Evolutionary conservation across 768 basidiomycete species (phyloP).

Genomic region (Kondoa subrosea): DNA sequence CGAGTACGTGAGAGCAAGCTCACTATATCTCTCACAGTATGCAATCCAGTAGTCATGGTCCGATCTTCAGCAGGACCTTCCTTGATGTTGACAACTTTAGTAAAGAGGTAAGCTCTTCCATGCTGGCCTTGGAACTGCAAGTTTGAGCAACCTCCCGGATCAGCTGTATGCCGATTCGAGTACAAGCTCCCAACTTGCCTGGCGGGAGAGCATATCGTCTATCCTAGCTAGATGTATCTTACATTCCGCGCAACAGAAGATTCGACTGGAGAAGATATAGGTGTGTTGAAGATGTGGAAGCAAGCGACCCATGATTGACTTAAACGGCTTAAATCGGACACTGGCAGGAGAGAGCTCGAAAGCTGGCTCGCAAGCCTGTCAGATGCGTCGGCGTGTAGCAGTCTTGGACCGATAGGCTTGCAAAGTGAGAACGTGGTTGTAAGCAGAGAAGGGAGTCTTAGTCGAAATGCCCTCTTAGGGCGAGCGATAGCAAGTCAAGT

Average conservation of each 20-base stretch:
- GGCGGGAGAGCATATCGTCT: neutral
- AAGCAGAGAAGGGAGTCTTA: too few species aligned
- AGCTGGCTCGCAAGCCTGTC: too few species aligned
- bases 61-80: slow-evolving; percentile 50
- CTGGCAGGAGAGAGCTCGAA: too few species aligned
- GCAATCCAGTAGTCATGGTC: slow-evolving; percentile 90
- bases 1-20: too few species aligned
- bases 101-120: slow-evolving; percentile 3
- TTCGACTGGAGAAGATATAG: neutral
- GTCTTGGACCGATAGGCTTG: too few species aligned
- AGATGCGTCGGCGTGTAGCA: too few species aligned
- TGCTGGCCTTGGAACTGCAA: slow-evolving; percentile 7
- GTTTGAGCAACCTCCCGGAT: neutral
- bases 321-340: too few species aligned
- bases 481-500: too few species aligned
- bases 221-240: neutral
- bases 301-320: slow-evolving; percentile 9
- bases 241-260: neutral
- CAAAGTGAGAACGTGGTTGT: too few species aligned
- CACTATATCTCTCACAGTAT: slow-evolving; percentile 90
- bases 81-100: neutral
- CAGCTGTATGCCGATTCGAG: neutral
- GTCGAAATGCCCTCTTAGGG: too few species aligned
- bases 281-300: neutral
- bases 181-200: neutral